Evolutionary conservation across 495 filamentous ascomycete species (phyloP).

Genomic region (Cudoniella acicularis): DNA sequence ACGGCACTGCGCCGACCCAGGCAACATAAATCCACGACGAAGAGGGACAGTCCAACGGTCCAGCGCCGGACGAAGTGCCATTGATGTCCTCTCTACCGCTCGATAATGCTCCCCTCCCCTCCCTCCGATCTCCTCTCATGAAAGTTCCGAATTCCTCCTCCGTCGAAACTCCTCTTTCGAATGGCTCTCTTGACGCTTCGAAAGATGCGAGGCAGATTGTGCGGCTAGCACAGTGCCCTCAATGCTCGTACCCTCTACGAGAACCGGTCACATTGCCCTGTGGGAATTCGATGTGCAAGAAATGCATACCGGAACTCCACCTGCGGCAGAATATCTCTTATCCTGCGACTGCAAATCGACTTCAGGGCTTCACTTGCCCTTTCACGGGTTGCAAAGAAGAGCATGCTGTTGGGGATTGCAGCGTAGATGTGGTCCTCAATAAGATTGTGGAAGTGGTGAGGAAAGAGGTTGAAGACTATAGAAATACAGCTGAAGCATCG

Average conservation of each 20-base stretch:
- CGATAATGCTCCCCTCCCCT: conserved; percentile 2
- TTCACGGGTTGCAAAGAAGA: conserved; percentile 61
- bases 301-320: conserved; percentile 65
- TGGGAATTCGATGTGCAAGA: conserved; percentile 71
- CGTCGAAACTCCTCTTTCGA: conserved; percentile 20
- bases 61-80: conserved; percentile 13
- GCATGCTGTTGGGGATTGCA: conserved; percentile 75
- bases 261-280: conserved; percentile 78
- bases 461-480: conserved; percentile 38
- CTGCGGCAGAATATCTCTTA: conserved; percentile 68
- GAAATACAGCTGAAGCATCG: conserved; percentile 24
- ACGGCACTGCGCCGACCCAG: not conserved
- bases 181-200: conserved; percentile 35
- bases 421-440: conserved; percentile 67
- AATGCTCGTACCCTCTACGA: conserved; percentile 65
- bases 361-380: conserved; percentile 69
- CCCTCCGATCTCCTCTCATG: conserved; percentile 2
- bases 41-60: conserved; percentile 14
- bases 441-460: conserved; percentile 57
- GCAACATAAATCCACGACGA: not conserved
- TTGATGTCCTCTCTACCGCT: conserved; percentile 23
- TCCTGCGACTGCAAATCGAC: conserved; percentile 58
- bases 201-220: conserved; percentile 56
- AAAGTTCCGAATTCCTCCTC: conserved; percentile 8
- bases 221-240: conserved; percentile 67